Conservation (phyloP, 768 basidiomycete species). For the Termitomyces sp. region DNA sequence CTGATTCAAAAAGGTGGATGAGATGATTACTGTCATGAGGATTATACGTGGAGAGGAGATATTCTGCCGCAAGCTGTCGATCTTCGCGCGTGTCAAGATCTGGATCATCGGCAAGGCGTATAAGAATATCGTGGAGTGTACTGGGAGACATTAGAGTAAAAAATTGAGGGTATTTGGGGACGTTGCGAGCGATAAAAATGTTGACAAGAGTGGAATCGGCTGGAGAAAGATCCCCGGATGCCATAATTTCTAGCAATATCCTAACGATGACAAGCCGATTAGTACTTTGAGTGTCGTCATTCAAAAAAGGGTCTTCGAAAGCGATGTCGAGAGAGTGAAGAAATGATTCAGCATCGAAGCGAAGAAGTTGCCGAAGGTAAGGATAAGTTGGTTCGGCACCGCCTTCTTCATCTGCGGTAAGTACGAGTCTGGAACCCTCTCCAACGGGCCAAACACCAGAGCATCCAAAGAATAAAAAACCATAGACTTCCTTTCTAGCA, state of each 20-base stretch:
- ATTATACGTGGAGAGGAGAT: slow-evolving; percentile 84
- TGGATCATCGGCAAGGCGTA: slow-evolving; percentile 68
- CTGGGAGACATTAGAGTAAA: slow-evolving; percentile 56
- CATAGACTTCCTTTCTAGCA: slow-evolving; percentile 73
- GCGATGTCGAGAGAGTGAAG: slow-evolving; percentile 92
- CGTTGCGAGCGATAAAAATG: slow-evolving; percentile 94
- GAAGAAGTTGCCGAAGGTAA: slow-evolving; percentile 77
- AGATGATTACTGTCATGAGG: slow-evolving; percentile 74
- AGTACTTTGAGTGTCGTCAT: slow-evolving; percentile 60
- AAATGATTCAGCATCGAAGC: slow-evolving; percentile 90
- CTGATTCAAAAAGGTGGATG: slow-evolving; percentile 63
- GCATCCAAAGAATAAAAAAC: slow-evolving; percentile 79
- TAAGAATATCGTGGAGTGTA: slow-evolving; percentile 68
- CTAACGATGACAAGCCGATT: slow-evolving; percentile 80
- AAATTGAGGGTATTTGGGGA: slow-evolving; percentile 94
- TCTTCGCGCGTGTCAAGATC: slow-evolving; percentile 85
- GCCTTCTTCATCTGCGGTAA: slow-evolving; percentile 72
- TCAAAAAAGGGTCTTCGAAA: slow-evolving; percentile 90
- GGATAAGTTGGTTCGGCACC: slow-evolving; percentile 84
- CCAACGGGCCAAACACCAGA: slow-evolving; percentile 75
- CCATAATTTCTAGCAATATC: slow-evolving; percentile 75
- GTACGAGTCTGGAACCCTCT: slow-evolving; percentile 63
- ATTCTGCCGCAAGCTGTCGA: slow-evolving; percentile 92
- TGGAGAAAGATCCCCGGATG: slow-evolving; percentile 46
- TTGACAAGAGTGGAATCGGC: slow-evolving; percentile 79